Evolutionary conservation across 2,329 filamentous ascomycete species (phyloP).

Genomic region (Kalmusia sp.): DNA sequence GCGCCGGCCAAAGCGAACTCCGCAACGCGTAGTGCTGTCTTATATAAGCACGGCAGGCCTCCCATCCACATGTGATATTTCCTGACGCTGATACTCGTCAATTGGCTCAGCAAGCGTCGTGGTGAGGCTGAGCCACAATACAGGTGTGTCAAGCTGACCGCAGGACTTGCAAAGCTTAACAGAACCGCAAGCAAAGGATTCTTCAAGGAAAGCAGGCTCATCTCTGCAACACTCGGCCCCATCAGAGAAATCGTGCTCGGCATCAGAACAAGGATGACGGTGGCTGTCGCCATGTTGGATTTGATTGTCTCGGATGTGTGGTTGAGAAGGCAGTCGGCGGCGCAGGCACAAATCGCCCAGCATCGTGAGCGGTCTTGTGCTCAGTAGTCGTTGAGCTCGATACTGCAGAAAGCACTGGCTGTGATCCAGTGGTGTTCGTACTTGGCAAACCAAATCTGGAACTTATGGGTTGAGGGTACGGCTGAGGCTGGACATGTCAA

Average conservation of each 20-base stretch:
- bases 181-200: conserved; percentile 1
- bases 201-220: neutral
- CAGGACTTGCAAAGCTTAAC: neutral
- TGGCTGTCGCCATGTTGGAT: conserved; percentile 4
- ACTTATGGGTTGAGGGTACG: no score
- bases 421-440: no score
- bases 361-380: neutral
- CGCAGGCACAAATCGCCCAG: neutral
- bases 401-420: no score
- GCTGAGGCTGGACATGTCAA: no score
- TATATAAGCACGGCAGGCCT: no score
- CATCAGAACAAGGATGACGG: conserved; percentile 1
- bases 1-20: neutral
- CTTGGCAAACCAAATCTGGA: no score
- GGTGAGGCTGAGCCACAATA: neutral
- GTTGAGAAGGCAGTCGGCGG: neutral
- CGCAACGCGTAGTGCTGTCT: neutral
- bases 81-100: neutral
- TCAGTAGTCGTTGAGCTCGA: neutral
- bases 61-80: no score
- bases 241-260: neutral
- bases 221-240: conserved; percentile 4
- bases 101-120: neutral
- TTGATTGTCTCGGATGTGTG: conserved; percentile 3
- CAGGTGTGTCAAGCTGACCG: neutral